Conservation (phyloP, 1,284 basidiomycete species). For the Cutaneotrichosporon curvatum region DNA sequence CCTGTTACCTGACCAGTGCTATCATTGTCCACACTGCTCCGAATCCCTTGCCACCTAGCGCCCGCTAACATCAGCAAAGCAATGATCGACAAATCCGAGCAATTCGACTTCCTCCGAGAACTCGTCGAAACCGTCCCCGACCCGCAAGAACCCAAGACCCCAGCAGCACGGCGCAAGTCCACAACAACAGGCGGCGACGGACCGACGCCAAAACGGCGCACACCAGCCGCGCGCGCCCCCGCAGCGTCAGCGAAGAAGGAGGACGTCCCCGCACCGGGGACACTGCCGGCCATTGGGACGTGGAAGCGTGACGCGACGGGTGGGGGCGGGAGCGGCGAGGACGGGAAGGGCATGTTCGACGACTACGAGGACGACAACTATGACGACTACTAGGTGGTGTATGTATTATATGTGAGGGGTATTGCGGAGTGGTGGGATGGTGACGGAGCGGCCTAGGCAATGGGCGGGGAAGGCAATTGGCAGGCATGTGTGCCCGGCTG, state of each 20-base stretch:
- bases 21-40: too few species aligned
- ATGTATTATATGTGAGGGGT: background rate
- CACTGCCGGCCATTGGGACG: conserved; percentile 31
- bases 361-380: conserved; percentile 42
- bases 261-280: conserved; percentile 10
- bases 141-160: conserved; percentile 52
- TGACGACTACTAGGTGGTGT: conserved; percentile 32
- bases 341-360: conserved; percentile 39
- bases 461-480: too few species aligned
- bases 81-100: conserved; percentile 78
- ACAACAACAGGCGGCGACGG: background rate
- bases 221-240: background rate
- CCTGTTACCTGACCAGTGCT: too few species aligned
- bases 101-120: conserved; percentile 93
- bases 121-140: conserved; percentile 86
- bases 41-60: background rate
- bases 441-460: too few species aligned
- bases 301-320: conserved; percentile 55
- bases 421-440: too few species aligned
- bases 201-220: conserved; percentile 1
- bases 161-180: conserved; percentile 9
- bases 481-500: too few species aligned
- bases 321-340: conserved; percentile 36
- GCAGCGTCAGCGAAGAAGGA: conserved; percentile 13
- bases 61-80: conserved; percentile 63